Conservation (phyloP, 179 eudicot genomes). For the Heliamphora pulchella region DNA sequence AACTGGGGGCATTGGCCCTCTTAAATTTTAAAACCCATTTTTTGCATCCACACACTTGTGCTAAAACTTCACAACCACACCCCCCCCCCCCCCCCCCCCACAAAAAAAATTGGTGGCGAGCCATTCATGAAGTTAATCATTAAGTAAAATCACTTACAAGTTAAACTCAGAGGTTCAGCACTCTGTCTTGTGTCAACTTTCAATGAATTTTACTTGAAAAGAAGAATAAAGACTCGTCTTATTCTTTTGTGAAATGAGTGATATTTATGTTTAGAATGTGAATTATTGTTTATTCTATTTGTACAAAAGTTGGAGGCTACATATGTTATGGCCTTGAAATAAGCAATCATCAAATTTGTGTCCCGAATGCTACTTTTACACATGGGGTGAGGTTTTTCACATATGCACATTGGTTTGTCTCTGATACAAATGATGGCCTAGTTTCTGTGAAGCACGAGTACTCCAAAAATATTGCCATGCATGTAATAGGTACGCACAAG, state of each 20-base stretch:
- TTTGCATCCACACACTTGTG: no score
- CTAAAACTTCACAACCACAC: no score
- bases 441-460: no score
- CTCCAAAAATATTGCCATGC: no score
- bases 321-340: constrained; percentile 4
- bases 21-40: no score
- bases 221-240: no score
- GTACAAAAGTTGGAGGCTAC: constrained; percentile 3
- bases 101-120: no score
- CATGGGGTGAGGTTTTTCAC: background rate
- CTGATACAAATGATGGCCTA: background rate
- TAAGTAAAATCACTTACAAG: background rate
- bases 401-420: background rate
- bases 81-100: no score
- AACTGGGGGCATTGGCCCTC: no score
- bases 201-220: no score
- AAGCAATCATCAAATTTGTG: background rate
- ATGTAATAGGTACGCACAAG: no score
- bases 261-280: constrained; percentile 9
- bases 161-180: background rate
- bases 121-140: background rate
- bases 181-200: no score
- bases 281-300: background rate
- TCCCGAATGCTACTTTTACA: background rate
- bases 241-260: background rate